Evolutionary conservation across 192 early-diverging fungal genomes (phyloP).

Genomic region (Entomortierella chlamydospora): DNA sequence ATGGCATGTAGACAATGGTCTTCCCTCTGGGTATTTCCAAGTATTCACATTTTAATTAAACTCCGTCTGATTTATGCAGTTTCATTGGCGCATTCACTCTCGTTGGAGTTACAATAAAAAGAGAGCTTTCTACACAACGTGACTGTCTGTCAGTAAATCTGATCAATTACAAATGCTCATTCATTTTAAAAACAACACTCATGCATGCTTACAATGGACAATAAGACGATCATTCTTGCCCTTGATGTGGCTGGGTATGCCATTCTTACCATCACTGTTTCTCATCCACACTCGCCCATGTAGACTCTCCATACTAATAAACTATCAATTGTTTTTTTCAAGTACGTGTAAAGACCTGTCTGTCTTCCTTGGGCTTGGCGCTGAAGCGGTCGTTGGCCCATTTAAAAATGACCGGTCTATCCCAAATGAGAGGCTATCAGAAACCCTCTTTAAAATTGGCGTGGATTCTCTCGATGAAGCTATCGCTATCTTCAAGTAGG

Average conservation of each 20-base stretch:
- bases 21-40: too few relatives aligned
- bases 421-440: background rate
- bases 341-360: slow-evolving; percentile 18
- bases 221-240: slow-evolving; percentile 8
- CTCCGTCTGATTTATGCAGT: too few relatives aligned
- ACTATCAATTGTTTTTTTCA: background rate
- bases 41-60: too few relatives aligned
- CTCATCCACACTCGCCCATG: background rate
- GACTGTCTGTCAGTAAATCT: background rate
- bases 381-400: background rate
- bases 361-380: slow-evolving; percentile 3
- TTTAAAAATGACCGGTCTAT: background rate
- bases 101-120: too few relatives aligned
- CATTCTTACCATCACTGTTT: too few relatives aligned
- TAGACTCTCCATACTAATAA: background rate
- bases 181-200: background rate
- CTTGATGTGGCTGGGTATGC: slow-evolving; percentile 10
- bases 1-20: too few relatives aligned
- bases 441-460: background rate
- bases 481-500: slow-evolving; percentile 26
- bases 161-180: too few relatives aligned
- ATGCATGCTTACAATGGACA: background rate
- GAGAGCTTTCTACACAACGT: too few relatives aligned
- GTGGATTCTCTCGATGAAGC: slow-evolving; percentile 9
- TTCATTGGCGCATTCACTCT: too few relatives aligned